Evolutionary conservation across 2,329 filamentous ascomycete species (phyloP).

Genomic region (Colletotrichum zoysiae): DNA sequence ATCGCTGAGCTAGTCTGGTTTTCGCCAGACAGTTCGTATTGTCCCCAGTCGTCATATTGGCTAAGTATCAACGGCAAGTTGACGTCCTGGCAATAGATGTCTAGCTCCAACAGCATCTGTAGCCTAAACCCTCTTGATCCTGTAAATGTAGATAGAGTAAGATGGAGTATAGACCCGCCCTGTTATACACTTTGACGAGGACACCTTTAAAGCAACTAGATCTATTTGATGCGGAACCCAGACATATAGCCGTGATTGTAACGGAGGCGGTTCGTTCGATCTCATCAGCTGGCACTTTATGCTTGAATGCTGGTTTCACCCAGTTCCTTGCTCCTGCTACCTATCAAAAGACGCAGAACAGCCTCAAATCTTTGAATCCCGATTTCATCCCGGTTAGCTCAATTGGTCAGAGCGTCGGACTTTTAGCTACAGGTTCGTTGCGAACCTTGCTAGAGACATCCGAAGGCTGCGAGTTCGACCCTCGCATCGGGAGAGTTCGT

Average conservation of each 20-base stretch:
- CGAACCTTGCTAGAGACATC: not conserved
- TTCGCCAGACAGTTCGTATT: not conserved
- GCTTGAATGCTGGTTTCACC: not conserved
- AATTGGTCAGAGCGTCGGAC: conserved; percentile 16
- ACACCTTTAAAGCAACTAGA: not conserved
- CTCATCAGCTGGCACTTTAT: not conserved
- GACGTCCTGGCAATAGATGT: not conserved
- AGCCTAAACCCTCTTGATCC: not conserved
- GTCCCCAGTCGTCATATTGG: not conserved
- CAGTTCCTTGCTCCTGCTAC: not conserved
- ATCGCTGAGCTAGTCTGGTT: not conserved
- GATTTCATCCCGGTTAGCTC: not conserved
- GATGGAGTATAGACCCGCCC: not conserved
- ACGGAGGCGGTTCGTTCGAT: not conserved
- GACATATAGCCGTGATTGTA: not conserved
- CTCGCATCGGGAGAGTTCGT: not conserved
- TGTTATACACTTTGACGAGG: not conserved
- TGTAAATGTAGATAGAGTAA: not conserved
- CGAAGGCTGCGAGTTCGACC: conserved; percentile 8
- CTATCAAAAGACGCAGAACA: not conserved
- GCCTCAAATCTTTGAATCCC: fast-evolving
- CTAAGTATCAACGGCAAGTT: not conserved
- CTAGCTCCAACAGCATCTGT: not conserved
- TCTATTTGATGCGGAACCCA: not conserved
- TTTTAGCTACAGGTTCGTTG: not conserved